phyloP scores from a whole-genome alignment of 108 stramenopile genomes.

The Mayamaea pseudoterrestris region DNA sequence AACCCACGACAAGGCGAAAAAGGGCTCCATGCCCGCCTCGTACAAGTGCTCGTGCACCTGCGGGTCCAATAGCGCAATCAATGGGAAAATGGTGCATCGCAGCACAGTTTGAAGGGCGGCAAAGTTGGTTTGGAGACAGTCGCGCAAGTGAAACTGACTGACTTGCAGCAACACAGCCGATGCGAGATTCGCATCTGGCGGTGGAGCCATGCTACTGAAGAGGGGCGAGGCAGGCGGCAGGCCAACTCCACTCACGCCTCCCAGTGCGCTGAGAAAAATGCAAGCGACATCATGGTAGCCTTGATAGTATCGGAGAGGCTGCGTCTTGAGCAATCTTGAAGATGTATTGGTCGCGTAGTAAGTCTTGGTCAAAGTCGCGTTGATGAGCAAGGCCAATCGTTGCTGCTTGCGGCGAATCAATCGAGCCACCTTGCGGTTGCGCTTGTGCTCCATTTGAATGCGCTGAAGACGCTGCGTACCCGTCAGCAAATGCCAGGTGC shows the following conservation, averaged over 20 bases:
- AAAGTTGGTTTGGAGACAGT: slow-evolving; percentile 49
- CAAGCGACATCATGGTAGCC: slow-evolving; percentile 81
- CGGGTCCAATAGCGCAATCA: slow-evolving; percentile 41
- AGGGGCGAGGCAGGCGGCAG: too few relatives aligned
- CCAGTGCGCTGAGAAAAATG: slow-evolving; percentile 32
- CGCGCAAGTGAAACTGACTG: slow-evolving; percentile 50
- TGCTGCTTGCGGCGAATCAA: slow-evolving; percentile 39
- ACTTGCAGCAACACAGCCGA: slow-evolving; percentile 47
- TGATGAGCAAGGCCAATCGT: slow-evolving; percentile 66
- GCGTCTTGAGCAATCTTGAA: too few relatives aligned
- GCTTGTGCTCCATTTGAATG: slow-evolving; percentile 48
- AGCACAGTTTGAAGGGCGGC: slow-evolving; percentile 44
- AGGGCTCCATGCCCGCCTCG: slow-evolving; percentile 81
- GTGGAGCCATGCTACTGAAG: not conserved
- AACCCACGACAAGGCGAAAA: slow-evolving; percentile 80
- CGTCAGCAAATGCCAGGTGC: slow-evolving; percentile 79
- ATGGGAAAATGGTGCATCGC: slow-evolving; percentile 47
- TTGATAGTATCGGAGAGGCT: slow-evolving; percentile 64
- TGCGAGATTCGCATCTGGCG: slow-evolving; percentile 47
- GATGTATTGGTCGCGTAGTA: slow-evolving; percentile 19
- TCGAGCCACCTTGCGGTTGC: slow-evolving; percentile 12
- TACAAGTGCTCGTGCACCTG: slow-evolving; percentile 60
- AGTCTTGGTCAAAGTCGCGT: slow-evolving; percentile 45
- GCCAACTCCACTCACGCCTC: not conserved
- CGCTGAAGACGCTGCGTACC: slow-evolving; percentile 46